Base-by-base conservation (phyloP, 345 rosid species). In the Turnera subulata region DNA sequence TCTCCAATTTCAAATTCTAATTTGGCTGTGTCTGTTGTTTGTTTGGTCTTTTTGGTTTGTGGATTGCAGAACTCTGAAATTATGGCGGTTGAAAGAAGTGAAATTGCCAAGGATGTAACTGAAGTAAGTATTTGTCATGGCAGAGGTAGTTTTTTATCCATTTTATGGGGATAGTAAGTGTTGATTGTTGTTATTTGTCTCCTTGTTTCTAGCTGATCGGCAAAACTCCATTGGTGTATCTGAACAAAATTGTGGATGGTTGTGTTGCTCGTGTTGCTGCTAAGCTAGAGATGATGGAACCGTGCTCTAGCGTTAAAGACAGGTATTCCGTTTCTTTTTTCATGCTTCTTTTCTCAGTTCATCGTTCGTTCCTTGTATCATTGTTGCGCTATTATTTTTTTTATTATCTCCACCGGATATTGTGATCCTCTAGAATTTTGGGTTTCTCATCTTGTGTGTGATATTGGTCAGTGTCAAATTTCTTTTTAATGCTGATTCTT, bases 31-130 rank as follows among this genome's bases (percentile, higher is more conserved):
- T 3, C 8, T 29, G 35, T 29, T 8, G 8, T 8, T 29, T 29
- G 35, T 29, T 29, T 29, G 4, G 35, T n/a, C n/a, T 29, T 29
- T 29, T 29, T 29, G 35, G 35, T 29, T 29, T 29, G 5, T 29
- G 35, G 35, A 29, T 29, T 29, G 35, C 35, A 29, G 35, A n/a
- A n/a, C n/a, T 29, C 35, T 29, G 5, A 58, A 57, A 64, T 50
- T 50, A 87, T 87, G 92, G 88, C 79, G 4, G 55, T 46, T 12
- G 81, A 59, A 65, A 73, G 57, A 65, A 38, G 69, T 56, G 73
- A 76, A 53, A 83, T 87, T 59, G 95, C 91, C 6, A 87, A 84
- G 33, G 95, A 90, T 76, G 85, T 90, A 29, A 90, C 91, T 1
- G 92, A 90, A 76, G 95, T 87, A 73, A 61, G 84, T 38, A 43